Evolutionary conservation across 352 stramenopile species (phyloP).

Genomic region (Globisporangium recalcitrans): DNA sequence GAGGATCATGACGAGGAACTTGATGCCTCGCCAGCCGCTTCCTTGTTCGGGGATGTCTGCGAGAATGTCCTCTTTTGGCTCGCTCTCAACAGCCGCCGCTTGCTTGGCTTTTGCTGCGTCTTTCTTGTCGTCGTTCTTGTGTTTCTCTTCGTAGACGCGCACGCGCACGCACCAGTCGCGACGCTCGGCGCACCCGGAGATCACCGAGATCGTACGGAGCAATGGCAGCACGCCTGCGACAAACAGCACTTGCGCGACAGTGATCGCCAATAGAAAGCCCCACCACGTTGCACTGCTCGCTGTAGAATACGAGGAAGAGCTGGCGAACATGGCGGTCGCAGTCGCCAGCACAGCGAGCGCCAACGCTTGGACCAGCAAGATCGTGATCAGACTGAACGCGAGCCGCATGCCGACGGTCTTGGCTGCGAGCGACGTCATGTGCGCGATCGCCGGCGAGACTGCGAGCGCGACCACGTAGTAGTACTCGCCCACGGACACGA

Average conservation of each 20-base stretch:
- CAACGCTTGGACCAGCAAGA: conserved; percentile 35
- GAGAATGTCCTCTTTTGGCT: neutral
- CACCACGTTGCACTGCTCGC: conserved; percentile 19
- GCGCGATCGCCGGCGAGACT: conserved; percentile 58
- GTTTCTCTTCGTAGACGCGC: conserved; percentile 28
- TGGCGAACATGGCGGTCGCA: conserved; percentile 3
- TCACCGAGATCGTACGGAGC: conserved; percentile 23
- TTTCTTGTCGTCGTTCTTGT: conserved; percentile 20
- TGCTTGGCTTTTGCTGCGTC: neutral
- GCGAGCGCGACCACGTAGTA: conserved; percentile 73
- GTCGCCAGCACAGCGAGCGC: conserved; percentile 22
- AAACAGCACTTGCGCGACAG: conserved; percentile 22
- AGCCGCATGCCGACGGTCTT: conserved; percentile 56
- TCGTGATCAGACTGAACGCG: conserved; percentile 38
- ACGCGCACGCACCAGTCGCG: conserved; percentile 36
- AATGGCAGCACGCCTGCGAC: conserved; percentile 21
- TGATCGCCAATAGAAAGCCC: conserved; percentile 21
- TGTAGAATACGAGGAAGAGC: neutral
- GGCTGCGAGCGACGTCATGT: conserved; percentile 44
- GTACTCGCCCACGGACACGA: conserved; percentile 87
- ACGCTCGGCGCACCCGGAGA: conserved; percentile 39
- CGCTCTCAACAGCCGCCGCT: neutral
- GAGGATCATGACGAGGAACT: conserved; percentile 48
- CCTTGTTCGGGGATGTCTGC: conserved; percentile 22
- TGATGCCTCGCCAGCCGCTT: conserved; percentile 47